Evolutionary conservation across 208 protist genomes (phyloP), one percentile per base, ranked within the genome.

Genomic region (Leishmania amazonensis): DNA sequence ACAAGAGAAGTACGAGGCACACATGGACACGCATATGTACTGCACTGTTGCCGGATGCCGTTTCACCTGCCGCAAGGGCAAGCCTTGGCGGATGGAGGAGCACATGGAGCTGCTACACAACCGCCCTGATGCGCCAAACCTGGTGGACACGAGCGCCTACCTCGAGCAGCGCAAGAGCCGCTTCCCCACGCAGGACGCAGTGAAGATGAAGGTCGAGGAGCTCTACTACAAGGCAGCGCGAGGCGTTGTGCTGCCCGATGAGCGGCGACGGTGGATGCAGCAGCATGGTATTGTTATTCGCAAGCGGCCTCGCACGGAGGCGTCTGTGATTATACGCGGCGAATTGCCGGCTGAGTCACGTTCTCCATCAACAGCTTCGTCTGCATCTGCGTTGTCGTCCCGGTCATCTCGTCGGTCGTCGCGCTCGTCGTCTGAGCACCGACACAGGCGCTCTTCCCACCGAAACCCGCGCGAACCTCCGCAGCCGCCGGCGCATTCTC

Each of bases 51-150:
- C 91, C 8, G 94, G 94, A n/a, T 98, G 95, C 85, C 71, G 81
- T 65, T 98, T 98, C 81, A 97, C 91, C 28, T 98, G 95, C 83
- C 87, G 84, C 60, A 84, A 84, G 28, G 80, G 81, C 60, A 94
- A 94, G 76, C 79, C 88, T 35, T 93, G 88, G 78, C 92, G 89
- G 68, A 97, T 98, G 95, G 90, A 98, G 79, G 87, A 94, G 87
- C 95, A 98, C 85, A 89, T 95, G 81, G 88, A 95, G 74, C 83
- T 89, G 57, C 88, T 98, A 75, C 95, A 98, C 85, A 93, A 95
- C 70, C 92, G 93, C 45, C 89, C 90, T 3, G 91, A 98, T 78
- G 93, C 95, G 15, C 95, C 93, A 5, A 88, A 96, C 79, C 89
- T 98, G 45, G 89, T 77, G 38, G 93, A 98, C 85, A 87, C 86